Base-by-base conservation (phyloP, 2,329 filamentous ascomycete genomes). In the Stenocarpella maydis region DNA sequence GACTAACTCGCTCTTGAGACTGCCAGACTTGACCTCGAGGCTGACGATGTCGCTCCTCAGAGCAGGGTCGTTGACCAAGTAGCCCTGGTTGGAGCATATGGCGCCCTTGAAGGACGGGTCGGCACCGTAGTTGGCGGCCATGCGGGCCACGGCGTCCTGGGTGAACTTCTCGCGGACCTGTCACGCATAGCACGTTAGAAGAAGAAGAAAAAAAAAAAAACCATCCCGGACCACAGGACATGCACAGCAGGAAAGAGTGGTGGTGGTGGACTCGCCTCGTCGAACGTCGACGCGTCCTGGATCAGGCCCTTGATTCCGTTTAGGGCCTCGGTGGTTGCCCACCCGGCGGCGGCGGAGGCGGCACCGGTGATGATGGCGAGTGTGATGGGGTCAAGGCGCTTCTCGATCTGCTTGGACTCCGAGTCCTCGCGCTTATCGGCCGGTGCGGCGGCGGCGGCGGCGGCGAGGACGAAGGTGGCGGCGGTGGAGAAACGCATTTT, bases 21-120 rank as follows among this genome's bases (percentile, higher is more conserved):
- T 61, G 39, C 55, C 55, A 61, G 55, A 61, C 17, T 24, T 61
- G 24, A 61, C 24, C 31, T 61, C 55, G n/a, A 61, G 55, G 19
- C 55, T 61, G 55, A 61, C 55, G 24, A 61, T 61, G 39, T 61
- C 39, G n/a, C 55, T 61, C 26, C 55, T 31, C 19, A n/a, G 9
- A 10, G 55, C 55, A 12, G 55, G 39, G 19, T 61, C 55, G 12
- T 61, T 61, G 12, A 61, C 55, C 55, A 61, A 31, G 26, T 61
- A 61, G 26, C 55, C 55, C 39, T 21, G 19, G 26, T 61, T 61
- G 55, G 31, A 45, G 41, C 55, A 61, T 8, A 61, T 3, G 10
- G 55, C 55, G 55, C 55, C 55, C 41, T 61, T 47, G 55, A 61
- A 47, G n/a, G 55, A 34, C 26, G 39, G 39, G 19, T 61, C 55